phyloP scores from a whole-genome alignment of 345 rosid species.

The Populus ilicifolia region DNA sequence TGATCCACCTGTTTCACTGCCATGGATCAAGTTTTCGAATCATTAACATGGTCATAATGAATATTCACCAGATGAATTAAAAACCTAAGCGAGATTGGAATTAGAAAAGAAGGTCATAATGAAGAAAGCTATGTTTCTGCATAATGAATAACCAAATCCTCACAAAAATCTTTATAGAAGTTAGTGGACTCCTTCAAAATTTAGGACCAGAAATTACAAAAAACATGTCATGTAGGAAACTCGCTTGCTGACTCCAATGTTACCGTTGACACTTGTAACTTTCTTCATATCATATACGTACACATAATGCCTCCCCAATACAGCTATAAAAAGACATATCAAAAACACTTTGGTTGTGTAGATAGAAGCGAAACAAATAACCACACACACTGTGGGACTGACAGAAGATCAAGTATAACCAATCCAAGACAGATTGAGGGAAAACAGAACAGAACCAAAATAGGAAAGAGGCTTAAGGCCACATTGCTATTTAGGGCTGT shows the following conservation, averaged over 20 bases:
- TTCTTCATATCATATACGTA: not conserved
- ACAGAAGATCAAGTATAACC: not conserved
- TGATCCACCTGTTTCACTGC: constrained; percentile 59
- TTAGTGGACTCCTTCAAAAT: not conserved
- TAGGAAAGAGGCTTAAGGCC: not conserved
- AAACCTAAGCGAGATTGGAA: not conserved
- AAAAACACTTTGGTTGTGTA: not conserved
- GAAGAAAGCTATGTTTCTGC: not conserved
- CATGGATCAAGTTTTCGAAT: constrained; percentile 17
- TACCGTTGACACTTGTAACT: not conserved
- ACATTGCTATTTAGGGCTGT: not conserved
- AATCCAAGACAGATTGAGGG: not conserved
- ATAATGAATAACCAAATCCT: not conserved
- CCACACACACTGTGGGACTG: not conserved
- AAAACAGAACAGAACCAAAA: not conserved
- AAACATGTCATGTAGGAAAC: not conserved
- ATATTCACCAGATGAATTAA: not conserved
- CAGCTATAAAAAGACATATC: not conserved
- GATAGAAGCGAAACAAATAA: not conserved
- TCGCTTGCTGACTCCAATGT: not conserved
- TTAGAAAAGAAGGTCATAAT: not conserved
- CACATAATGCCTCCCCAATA: not conserved
- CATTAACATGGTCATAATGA: constrained; percentile 3
- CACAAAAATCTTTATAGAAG: not conserved
- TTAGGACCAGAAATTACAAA: not conserved